Evolutionary conservation across 176 grass and related monocot genomes (phyloP).

Genomic region (Areca catechu): DNA sequence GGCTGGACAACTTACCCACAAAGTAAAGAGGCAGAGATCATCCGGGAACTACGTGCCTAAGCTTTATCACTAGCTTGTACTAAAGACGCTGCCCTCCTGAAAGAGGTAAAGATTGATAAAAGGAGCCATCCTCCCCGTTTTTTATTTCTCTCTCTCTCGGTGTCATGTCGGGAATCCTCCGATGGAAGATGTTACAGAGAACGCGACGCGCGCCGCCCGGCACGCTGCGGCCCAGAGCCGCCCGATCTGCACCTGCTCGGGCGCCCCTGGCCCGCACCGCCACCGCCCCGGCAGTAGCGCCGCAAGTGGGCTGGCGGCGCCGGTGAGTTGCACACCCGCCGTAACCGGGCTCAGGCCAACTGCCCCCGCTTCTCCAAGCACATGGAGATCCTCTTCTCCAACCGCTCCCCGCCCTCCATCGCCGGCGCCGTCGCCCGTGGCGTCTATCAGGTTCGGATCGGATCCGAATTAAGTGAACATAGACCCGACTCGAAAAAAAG

Average conservation of each 20-base stretch:
- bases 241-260: too few species aligned
- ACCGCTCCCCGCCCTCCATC: constrained; percentile 31
- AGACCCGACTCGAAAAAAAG: too few species aligned
- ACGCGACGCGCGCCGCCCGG: constrained; percentile 26
- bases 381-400: constrained; percentile 88
- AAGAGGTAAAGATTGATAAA: too few species aligned
- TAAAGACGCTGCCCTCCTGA: too few species aligned
- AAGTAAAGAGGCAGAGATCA: too few species aligned
- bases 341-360: constrained; percentile 83
- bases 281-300: constrained; percentile 20
- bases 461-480: too few species aligned
- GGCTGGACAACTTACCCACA: too few species aligned
- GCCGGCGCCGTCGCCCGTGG: constrained; percentile 23
- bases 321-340: constrained; percentile 55
- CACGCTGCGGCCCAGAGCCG: too few species aligned
- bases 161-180: constrained; percentile 64
- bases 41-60: too few species aligned
- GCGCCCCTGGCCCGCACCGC: constrained; percentile 14
- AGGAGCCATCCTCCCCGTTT: too few species aligned
- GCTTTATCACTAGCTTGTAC: too few species aligned
- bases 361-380: constrained; percentile 96
- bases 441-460: constrained; percentile 79
- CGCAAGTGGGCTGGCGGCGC: constrained; percentile 25
- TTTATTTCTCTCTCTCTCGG: neutral
- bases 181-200: constrained; percentile 60